phyloP scores from a whole-genome alignment of 2,329 filamentous ascomycete genomes.

The Reticulascus tulasneorum region DNA sequence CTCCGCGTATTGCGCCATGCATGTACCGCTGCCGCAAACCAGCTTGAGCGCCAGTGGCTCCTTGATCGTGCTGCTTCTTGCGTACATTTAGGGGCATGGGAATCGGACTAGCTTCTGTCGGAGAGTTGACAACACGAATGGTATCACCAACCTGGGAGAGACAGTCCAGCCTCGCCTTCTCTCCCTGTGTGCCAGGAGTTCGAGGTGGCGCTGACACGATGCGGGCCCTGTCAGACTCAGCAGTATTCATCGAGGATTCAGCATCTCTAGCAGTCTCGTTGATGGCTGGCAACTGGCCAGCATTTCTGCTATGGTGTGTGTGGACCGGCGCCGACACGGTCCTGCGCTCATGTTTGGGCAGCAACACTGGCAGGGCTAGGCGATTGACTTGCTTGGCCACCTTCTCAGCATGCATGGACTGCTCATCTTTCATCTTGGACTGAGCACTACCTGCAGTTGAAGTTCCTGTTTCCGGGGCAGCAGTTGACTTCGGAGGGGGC shows the following conservation, averaged over 20 bases:
- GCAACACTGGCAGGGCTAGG: constrained; percentile 25
- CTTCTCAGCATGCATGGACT: constrained; percentile 10
- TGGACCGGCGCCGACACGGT: constrained; percentile 49
- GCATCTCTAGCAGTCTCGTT: constrained; percentile 33
- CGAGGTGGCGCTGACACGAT: constrained; percentile 43
- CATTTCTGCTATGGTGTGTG: constrained; percentile 32
- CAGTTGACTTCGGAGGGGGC: constrained; percentile 21
- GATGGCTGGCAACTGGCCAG: constrained; percentile 44
- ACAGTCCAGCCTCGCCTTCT: constrained; percentile 38
- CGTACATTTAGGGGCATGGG: constrained; percentile 38
- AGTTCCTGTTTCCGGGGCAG: background rate
- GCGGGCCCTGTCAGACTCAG: constrained; percentile 30
- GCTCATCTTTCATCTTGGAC: background rate
- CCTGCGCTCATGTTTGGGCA: constrained; percentile 39
- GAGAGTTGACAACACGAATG: constrained; percentile 52
- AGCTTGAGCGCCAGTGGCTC: background rate
- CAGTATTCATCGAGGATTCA: constrained; percentile 3
- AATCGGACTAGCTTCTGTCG: constrained; percentile 30
- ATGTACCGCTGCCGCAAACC: constrained; percentile 22
- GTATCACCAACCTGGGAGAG: constrained; percentile 45
- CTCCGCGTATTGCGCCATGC: constrained; percentile 15
- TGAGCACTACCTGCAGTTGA: background rate
- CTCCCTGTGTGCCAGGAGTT: constrained; percentile 17
- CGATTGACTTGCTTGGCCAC: constrained; percentile 16
- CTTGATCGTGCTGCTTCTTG: constrained; percentile 27